Conservation (phyloP, 1,284 basidiomycete species). For the Leccinum subatratum region DNA sequence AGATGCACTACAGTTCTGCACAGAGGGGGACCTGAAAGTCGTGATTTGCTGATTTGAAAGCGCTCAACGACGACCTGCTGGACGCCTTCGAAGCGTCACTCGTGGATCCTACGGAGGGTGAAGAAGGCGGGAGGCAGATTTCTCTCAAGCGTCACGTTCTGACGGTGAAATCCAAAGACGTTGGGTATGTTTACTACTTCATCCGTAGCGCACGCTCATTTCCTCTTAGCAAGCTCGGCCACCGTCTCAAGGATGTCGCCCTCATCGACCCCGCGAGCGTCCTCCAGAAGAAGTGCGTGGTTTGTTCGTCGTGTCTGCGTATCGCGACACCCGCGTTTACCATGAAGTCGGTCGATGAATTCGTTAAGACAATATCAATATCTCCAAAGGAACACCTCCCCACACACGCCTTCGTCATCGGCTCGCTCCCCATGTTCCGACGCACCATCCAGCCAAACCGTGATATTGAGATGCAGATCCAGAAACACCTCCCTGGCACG, state of each 20-base stretch:
- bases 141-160: conserved; percentile 80
- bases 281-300: conserved; percentile 82
- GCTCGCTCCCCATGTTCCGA: conserved; percentile 90
- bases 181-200: conserved; percentile 38
- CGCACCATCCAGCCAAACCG: conserved; percentile 62
- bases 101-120: conserved; percentile 56
- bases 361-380: conserved; percentile 57
- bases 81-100: conserved; percentile 85
- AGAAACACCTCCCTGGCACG: conserved; percentile 81
- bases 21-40: too few species aligned
- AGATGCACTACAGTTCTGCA: too few species aligned
- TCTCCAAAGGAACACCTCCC: conserved; percentile 46
- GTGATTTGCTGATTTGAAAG: too few species aligned
- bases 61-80: conserved; percentile 65
- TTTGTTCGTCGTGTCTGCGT: conserved; percentile 93
- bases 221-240: conserved; percentile 80
- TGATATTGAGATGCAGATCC: conserved; percentile 83
- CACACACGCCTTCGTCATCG: conserved; percentile 75
- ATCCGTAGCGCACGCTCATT: conserved; percentile 8
- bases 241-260: conserved; percentile 91
- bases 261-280: conserved; percentile 88
- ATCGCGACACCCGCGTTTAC: conserved; percentile 87
- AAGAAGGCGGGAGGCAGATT: conserved; percentile 74
- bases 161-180: conserved; percentile 50
- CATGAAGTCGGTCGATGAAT: conserved; percentile 77